A percentile compares a stretch with the other conserved stretches of the same genome.
Evolutionary conservation across 164 flowering plant species (phyloP).

Genomic region (Pachysandra terminalis): DNA sequence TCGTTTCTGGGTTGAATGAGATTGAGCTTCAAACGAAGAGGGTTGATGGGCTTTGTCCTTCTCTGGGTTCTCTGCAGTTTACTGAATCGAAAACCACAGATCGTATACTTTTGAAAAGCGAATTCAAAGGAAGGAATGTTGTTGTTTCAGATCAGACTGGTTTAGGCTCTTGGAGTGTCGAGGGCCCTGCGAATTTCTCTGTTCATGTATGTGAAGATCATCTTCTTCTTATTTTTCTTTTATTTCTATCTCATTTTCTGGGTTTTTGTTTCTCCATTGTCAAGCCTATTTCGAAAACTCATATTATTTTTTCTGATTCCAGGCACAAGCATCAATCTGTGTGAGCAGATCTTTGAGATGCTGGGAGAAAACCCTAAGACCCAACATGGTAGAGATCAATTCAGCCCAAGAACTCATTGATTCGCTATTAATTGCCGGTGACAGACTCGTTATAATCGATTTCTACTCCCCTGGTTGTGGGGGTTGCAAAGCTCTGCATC

Average conservation of each 20-base stretch:
- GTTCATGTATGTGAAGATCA: constrained; percentile 32
- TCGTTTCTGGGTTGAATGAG: constrained; percentile 28
- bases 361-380: constrained; percentile 76
- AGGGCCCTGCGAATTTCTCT: constrained; percentile 23
- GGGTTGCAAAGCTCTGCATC: constrained; percentile 91
- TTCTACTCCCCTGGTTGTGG: constrained; percentile 97
- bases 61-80: constrained; percentile 15
- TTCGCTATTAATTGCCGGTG: constrained; percentile 54
- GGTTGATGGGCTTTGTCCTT: constrained; percentile 19
- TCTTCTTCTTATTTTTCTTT: too few relatives aligned
- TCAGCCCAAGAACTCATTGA: constrained; percentile 67
- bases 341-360: constrained; percentile 55
- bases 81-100: constrained; percentile 18
- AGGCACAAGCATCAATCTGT: constrained; percentile 55
- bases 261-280: neutral
- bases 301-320: constrained; percentile 10
- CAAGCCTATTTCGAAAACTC: neutral
- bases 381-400: constrained; percentile 79
- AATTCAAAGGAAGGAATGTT: constrained; percentile 32
- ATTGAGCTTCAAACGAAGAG: constrained; percentile 17
- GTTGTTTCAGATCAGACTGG: constrained; percentile 32
- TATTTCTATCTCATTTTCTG: neutral
- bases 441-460: constrained; percentile 68
- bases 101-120: constrained; percentile 11
- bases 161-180: constrained; percentile 17